These are phyloP conservation scores for Aspergillus homomorphus DNA, from an alignment of 495 filamentous ascomycete species.

Conservation along the genomic window DNA sequence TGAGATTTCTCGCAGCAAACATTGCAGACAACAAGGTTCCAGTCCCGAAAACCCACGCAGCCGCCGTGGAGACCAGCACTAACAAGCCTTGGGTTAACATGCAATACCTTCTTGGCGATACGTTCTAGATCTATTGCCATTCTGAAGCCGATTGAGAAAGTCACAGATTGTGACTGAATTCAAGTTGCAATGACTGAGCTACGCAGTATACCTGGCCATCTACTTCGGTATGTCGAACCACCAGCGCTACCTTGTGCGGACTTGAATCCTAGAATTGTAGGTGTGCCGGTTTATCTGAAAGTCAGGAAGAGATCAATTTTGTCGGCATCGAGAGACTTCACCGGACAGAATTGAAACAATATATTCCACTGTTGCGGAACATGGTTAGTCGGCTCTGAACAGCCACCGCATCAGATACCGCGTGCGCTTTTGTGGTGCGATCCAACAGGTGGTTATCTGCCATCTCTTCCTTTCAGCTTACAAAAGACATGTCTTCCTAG, in stretches of 20 bases:
- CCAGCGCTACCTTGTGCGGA: constrained; percentile 6
- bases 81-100: constrained; percentile 22
- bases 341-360: constrained; percentile 7
- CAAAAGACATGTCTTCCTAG: too few relatives aligned
- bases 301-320: constrained; percentile 11
- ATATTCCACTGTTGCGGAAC: constrained; percentile 16
- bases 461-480: too few relatives aligned
- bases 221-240: constrained; percentile 9
- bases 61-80: constrained; percentile 17
- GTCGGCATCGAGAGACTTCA: constrained; percentile 10
- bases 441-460: too few relatives aligned
- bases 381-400: constrained; percentile 22
- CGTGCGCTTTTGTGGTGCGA: too few relatives aligned
- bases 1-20: constrained; percentile 21
- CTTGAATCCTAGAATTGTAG: constrained; percentile 10
- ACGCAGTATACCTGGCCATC: constrained; percentile 11
- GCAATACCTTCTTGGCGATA: constrained; percentile 20
- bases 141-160: constrained; percentile 7
- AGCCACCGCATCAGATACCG: constrained; percentile 18
- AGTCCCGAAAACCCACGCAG: constrained; percentile 21
- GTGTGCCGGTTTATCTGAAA: constrained; percentile 14
- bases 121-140: constrained; percentile 14
- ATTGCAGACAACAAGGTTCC: constrained; percentile 24
- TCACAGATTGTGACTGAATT: constrained; percentile 10
- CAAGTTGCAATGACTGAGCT: constrained; percentile 15